Percentiles rank a stretch among this genome's conserved stretches.
Conservation (phyloP, 2,329 filamentous ascomycete species). For the Boeremia lycopersici region DNA sequence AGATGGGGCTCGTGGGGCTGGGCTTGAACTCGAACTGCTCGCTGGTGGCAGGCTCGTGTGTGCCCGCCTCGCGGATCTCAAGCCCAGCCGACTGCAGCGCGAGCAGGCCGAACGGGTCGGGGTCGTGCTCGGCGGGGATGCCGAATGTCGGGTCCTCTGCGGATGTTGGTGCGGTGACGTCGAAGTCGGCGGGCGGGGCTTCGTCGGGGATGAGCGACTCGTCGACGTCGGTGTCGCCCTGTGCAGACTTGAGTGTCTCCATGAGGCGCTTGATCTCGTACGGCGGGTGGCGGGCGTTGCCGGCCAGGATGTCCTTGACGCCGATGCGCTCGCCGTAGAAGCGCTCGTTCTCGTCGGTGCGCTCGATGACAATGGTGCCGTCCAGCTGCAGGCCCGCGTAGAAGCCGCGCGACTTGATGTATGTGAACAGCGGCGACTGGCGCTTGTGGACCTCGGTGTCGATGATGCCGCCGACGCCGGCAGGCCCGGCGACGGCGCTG, state of each 20-base stretch:
- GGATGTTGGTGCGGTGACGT: conserved; percentile 51
- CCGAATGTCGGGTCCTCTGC: conserved; percentile 66
- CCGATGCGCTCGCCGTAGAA: conserved; percentile 76
- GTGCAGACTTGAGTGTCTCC: conserved; percentile 85
- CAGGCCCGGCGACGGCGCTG: conserved; percentile 75
- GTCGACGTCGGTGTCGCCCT: conserved; percentile 80
- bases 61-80: conserved; percentile 89
- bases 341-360: conserved; percentile 83
- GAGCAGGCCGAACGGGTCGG: conserved; percentile 88
- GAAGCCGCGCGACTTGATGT: conserved; percentile 87
- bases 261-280: conserved; percentile 66
- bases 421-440: conserved; percentile 77
- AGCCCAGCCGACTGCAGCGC: conserved; percentile 90
- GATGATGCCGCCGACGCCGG: conserved; percentile 75
- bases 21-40: conserved; percentile 85
- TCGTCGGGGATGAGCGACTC: conserved; percentile 68
- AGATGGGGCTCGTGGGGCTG: conserved; percentile 74
- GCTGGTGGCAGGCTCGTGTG: conserved; percentile 72
- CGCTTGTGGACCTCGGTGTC: conserved; percentile 72
- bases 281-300: conserved; percentile 64
- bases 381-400: conserved; percentile 88
- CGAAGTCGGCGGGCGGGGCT: conserved; percentile 77
- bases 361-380: conserved; percentile 83
- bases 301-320: conserved; percentile 67
- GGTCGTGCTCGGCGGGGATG: conserved; percentile 77